A percentile compares a stretch with the other conserved stretches of the same genome.
Conservation (phyloP, 305 asterid species). For the Solanum hybrid region DNA sequence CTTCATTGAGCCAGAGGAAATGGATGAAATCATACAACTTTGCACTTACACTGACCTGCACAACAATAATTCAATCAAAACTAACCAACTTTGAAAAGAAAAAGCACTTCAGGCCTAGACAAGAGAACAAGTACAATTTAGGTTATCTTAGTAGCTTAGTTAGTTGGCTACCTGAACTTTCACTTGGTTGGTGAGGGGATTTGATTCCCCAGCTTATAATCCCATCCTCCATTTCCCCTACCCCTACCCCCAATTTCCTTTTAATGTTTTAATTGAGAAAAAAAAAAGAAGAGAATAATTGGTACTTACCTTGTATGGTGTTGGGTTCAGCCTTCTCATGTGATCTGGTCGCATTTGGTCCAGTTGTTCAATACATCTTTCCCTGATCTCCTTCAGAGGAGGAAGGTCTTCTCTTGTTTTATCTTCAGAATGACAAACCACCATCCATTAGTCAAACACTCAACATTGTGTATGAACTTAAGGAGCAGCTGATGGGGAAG, state of each 20-base stretch:
- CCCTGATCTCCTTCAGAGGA: slow-evolving; percentile 51
- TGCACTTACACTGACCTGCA: slow-evolving; percentile 94
- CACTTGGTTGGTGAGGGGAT: not conserved
- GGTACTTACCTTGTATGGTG: slow-evolving; percentile 85
- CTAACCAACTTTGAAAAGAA: not conserved
- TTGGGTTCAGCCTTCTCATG: slow-evolving; percentile 97
- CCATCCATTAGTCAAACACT: not conserved
- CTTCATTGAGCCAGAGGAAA: slow-evolving; percentile 96
- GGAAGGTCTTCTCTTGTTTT: slow-evolving; percentile 63
- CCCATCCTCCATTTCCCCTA: not conserved
- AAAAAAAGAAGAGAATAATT: not conserved
- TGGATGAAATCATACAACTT: slow-evolving; percentile 91
- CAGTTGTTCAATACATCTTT: slow-evolving; percentile 69
- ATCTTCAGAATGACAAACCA: slow-evolving; percentile 28
- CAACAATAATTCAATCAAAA: not conserved
- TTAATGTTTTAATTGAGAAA: not conserved
- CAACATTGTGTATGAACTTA: not conserved
- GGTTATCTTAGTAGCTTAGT: not conserved
- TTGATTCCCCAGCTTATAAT: not conserved
- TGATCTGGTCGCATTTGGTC: slow-evolving; percentile 91
- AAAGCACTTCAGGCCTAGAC: not conserved
- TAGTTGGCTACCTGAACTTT: not conserved
- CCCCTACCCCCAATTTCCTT: not conserved
- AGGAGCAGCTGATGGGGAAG: not conserved
- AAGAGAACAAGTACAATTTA: not conserved